Base-by-base conservation (phyloP, 768 basidiomycete species). In the Chalciporus piperatus region DNA sequence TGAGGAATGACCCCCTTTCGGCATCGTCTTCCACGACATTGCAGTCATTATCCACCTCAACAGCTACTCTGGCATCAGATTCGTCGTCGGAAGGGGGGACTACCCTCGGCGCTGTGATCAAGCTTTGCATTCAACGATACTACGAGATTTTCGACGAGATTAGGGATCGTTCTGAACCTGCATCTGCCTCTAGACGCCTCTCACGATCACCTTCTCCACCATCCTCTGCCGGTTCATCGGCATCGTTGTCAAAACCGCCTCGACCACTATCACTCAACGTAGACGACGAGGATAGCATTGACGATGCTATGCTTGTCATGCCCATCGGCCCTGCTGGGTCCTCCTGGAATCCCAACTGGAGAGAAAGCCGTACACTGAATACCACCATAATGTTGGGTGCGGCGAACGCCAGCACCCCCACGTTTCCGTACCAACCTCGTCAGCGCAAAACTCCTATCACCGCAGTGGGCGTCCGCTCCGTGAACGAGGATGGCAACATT, bases 141-240 rank as follows among this genome's bases (percentile, higher is more conserved):
- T 92, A 85, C 65, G 91, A 93, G 64, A 73, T 92, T 27, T 93
- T 93, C 59, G 90, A 92, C 63, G 91, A 92, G 58, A 69, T 86
- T n/a, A 70, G 67, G 50, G 91, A 92, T 69, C 79, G 83, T 14
- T 77, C 76, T 52, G 89, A 91, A 57, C 83, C 83, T 3, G 55
- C 80, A 13, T 70, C 71, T 2, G 71, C 69, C 13, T 33, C 45
- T 3, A 50, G 50, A 39, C 51, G 20, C 23, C 47, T 60, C 19
- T 67, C 64, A 6, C 66, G 68, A 28, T 62, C 70, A 7, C 53
- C 63, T 23, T 70, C 68, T 4, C 66, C 60, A n/a, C 61, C 46
- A 19, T 64, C 65, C 22, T 59, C 50, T 20, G 59, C 54, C 9
- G 52, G 33, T 32, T 65, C 55, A 32, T 64, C 59, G 23, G 52